A percentile compares a stretch with the other conserved stretches of the same genome.
phyloP scores from a whole-genome alignment of 495 filamentous ascomycete genomes.

The Delitschia confertaspora region DNA sequence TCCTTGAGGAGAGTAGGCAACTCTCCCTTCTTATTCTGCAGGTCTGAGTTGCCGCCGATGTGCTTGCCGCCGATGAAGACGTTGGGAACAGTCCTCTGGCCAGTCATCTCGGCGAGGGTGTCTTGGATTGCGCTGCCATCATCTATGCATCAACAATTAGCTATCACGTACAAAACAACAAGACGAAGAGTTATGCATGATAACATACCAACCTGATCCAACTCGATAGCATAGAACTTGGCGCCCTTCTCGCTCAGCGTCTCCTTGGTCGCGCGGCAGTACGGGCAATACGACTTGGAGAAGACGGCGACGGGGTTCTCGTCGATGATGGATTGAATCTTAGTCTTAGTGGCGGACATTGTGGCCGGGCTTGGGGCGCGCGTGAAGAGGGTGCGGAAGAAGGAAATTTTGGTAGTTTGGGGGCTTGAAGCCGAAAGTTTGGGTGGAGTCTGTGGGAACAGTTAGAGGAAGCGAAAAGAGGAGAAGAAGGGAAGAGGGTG shows the following conservation, averaged over 20 bases:
- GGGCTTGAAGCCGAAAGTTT: slow-evolving; percentile 1
- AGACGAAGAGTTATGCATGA: not conserved
- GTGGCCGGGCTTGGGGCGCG: slow-evolving; percentile 49
- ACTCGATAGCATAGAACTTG: slow-evolving; percentile 66
- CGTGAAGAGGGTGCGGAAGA: slow-evolving; percentile 70
- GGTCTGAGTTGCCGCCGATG: slow-evolving; percentile 93
- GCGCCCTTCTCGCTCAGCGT: slow-evolving; percentile 60
- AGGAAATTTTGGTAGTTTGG: slow-evolving; percentile 40
- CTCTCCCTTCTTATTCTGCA: slow-evolving; percentile 58
- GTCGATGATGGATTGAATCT: slow-evolving; percentile 80
- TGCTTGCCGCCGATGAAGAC: slow-evolving; percentile 86
- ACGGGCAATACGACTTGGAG: slow-evolving; percentile 95
- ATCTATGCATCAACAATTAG: too few species aligned
- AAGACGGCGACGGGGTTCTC: slow-evolving; percentile 93
- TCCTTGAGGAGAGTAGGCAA: slow-evolving; percentile 52
- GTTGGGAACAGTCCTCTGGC: slow-evolving; percentile 85
- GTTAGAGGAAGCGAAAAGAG: not conserved
- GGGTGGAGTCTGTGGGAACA: not conserved
- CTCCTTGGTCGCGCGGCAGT: slow-evolving; percentile 72
- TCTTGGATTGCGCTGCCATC: slow-evolving; percentile 78
- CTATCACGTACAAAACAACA: not conserved
- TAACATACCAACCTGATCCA: slow-evolving; percentile 70
- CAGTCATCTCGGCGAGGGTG: slow-evolving; percentile 69
- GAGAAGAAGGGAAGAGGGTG: not conserved
- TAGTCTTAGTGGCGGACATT: slow-evolving; percentile 80